Percentiles rank a stretch among this genome's conserved stretches.
These are phyloP conservation scores for Medicago lupulina DNA, from an alignment of 306 rosid species.

Conservation along the genomic window DNA sequence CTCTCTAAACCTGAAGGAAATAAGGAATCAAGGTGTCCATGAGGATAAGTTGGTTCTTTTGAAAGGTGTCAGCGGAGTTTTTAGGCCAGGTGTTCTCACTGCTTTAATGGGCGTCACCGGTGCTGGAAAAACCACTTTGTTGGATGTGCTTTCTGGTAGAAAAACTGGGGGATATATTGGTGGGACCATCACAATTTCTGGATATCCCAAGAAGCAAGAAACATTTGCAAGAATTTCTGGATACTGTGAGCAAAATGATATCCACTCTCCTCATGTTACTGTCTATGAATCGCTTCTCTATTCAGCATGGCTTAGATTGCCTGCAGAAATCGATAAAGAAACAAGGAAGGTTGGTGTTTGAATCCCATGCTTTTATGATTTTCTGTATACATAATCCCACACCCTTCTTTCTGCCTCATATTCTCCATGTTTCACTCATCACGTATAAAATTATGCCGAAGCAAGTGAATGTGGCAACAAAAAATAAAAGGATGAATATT, in stretches of 20 bases:
- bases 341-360: slow-evolving; percentile 25
- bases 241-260: slow-evolving; percentile 71
- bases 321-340: background rate
- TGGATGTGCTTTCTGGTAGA: slow-evolving; percentile 74
- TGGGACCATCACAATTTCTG: slow-evolving; percentile 62
- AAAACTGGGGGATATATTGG: slow-evolving; percentile 61
- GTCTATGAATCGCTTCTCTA: slow-evolving; percentile 58
- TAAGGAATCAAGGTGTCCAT: background rate
- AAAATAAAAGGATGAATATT: too few relatives aligned
- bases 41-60: slow-evolving; percentile 30
- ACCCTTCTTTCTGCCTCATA: too few relatives aligned
- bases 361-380: background rate
- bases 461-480: too few relatives aligned
- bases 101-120: slow-evolving; percentile 70
- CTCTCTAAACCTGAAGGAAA: background rate
- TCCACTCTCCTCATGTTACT: slow-evolving; percentile 62
- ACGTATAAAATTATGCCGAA: too few relatives aligned
- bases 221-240: slow-evolving; percentile 62
- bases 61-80: slow-evolving; percentile 62
- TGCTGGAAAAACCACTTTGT: slow-evolving; percentile 72
- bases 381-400: too few relatives aligned
- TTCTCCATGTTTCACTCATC: too few relatives aligned
- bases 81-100: slow-evolving; percentile 65
- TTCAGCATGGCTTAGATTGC: slow-evolving; percentile 65
- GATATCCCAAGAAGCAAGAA: slow-evolving; percentile 62